A percentile compares a stretch with the other conserved stretches of the same genome.
Evolutionary conservation across 2,329 filamentous ascomycete species (phyloP).

Genomic region (Colletotrichum lini): DNA sequence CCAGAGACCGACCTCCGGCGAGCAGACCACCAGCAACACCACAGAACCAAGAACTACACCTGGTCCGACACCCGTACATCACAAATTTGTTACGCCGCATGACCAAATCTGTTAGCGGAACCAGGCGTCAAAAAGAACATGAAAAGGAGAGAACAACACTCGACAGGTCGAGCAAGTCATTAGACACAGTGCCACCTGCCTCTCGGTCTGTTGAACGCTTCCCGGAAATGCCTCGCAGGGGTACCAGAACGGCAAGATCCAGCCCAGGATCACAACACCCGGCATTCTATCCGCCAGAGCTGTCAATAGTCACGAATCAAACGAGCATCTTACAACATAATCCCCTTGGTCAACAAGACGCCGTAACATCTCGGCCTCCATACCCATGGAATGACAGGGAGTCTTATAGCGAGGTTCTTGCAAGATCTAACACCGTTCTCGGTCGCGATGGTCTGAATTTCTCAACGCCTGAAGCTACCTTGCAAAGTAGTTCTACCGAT

Average conservation of each 20-base stretch:
- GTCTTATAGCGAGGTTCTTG: conserved; percentile 28
- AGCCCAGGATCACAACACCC: conserved; percentile 48
- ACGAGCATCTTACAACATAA: conserved; percentile 20
- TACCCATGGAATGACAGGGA: conserved; percentile 4
- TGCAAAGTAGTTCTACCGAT: conserved; percentile 44
- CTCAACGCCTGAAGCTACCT: conserved; percentile 43
- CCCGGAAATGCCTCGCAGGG: conserved; percentile 29
- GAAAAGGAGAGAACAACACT: background rate
- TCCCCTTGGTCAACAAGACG: conserved; percentile 42
- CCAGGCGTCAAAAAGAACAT: background rate
- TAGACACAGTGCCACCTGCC: background rate
- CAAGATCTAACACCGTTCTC: conserved; percentile 9
- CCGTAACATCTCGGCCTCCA: conserved; percentile 30
- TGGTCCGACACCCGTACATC: background rate
- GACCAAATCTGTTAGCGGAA: conserved; percentile 4
- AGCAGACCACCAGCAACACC: background rate
- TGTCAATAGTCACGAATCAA: conserved; percentile 35
- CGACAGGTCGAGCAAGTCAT: background rate
- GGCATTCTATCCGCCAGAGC: conserved; percentile 48
- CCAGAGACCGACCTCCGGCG: too few relatives aligned
- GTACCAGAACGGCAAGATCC: conserved; percentile 51
- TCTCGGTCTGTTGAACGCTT: background rate
- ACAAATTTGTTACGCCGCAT: background rate
- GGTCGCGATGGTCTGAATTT: conserved; percentile 38
- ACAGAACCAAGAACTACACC: background rate